Percentiles rank a stretch among this genome's conserved stretches.
phyloP scores from a whole-genome alignment of 1,284 basidiomycete genomes.

The Pseudozyma thailandica region DNA sequence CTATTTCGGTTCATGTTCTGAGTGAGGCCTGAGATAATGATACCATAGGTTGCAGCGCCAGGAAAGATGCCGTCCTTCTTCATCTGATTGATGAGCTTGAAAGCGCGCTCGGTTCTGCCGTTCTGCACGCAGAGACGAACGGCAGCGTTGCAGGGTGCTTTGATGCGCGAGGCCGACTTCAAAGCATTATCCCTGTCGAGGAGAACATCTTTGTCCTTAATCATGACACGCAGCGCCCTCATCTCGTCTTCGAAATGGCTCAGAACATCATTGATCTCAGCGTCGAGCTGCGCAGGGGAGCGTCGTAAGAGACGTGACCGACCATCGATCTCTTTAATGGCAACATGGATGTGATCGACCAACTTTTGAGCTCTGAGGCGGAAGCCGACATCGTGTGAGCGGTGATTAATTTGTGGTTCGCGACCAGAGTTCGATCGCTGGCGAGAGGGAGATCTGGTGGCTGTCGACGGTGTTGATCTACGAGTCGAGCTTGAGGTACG shows the following conservation, averaged over 20 bases:
- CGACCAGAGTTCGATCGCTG: too few species aligned
- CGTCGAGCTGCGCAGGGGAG: slow-evolving; percentile 6
- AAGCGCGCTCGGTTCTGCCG: slow-evolving; percentile 16
- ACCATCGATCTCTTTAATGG: neutral
- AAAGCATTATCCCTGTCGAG: slow-evolving; percentile 33
- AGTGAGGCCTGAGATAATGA: slow-evolving; percentile 23
- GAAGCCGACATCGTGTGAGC: slow-evolving; percentile 15
- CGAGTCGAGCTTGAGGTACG: neutral
- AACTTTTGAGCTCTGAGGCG: slow-evolving; percentile 19
- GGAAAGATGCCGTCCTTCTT: slow-evolving; percentile 51
- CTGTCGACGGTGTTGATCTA: neutral
- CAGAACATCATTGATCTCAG: slow-evolving; percentile 9
- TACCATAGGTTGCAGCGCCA: slow-evolving; percentile 18
- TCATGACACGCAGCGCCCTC: slow-evolving; percentile 40
- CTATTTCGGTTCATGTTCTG: neutral
- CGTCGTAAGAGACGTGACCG: neutral
- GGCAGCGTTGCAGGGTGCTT: slow-evolving; percentile 31
- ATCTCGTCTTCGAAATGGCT: slow-evolving; percentile 30
- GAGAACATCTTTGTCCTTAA: slow-evolving; percentile 36
- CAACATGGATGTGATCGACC: slow-evolving; percentile 4
- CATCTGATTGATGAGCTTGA: slow-evolving; percentile 40
- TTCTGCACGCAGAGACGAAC: slow-evolving; percentile 23
- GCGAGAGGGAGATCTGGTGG: neutral
- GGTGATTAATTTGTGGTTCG: too few species aligned
- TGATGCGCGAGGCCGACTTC: slow-evolving; percentile 41